Evolutionary conservation across 78 protist genomes (phyloP).

Genomic region (Salpingoeca rosetta): DNA sequence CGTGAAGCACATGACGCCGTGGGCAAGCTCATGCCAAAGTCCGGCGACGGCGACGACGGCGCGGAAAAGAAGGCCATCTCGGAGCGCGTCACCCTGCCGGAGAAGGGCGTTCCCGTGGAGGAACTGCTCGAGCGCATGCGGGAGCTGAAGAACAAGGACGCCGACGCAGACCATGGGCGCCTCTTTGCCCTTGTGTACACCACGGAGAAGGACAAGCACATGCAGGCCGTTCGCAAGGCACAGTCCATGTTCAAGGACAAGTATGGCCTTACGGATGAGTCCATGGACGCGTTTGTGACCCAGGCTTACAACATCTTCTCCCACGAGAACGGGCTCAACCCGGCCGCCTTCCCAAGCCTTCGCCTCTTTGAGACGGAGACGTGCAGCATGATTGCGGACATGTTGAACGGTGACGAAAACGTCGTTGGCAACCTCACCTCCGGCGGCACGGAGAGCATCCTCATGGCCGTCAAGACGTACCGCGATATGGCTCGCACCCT

Average conservation of each 20-base stretch:
- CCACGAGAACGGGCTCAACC: slow-evolving; percentile 23
- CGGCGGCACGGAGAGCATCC: slow-evolving; percentile 51
- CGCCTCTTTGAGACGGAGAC: slow-evolving; percentile 18
- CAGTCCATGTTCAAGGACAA: neutral
- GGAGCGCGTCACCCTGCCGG: neutral
- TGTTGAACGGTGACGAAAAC: neutral
- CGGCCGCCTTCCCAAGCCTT: slow-evolving; percentile 1
- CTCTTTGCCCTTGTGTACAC: neutral
- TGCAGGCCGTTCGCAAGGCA: neutral
- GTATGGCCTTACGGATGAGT: neutral
- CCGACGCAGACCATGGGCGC: neutral
- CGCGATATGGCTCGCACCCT: slow-evolving; percentile 29
- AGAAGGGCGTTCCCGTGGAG: neutral
- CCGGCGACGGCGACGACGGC: neutral
- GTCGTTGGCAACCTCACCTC: slow-evolving; percentile 23
- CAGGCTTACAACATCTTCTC: neutral
- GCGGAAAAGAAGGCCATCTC: neutral
- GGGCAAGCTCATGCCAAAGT: neutral
- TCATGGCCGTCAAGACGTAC: slow-evolving; percentile 39
- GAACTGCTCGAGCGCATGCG: neutral
- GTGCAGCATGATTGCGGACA: neutral
- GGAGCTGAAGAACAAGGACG: neutral
- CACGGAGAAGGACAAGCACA: neutral
- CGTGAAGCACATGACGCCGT: neutral
- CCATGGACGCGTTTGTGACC: neutral